Evolutionary conservation across 495 filamentous ascomycete species (phyloP).

Genomic region (Tuber melanosporum): DNA sequence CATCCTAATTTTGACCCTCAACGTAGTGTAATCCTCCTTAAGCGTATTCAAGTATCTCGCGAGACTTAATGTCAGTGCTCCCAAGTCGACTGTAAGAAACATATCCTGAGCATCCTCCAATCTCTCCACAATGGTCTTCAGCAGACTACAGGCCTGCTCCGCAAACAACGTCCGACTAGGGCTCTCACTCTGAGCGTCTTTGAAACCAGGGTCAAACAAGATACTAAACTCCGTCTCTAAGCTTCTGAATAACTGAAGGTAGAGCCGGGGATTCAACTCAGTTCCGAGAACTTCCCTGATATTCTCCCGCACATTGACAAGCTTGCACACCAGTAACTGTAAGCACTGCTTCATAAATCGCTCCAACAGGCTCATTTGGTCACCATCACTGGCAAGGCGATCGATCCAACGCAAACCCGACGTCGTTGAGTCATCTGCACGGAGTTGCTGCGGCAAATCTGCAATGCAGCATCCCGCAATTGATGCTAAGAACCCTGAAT

Average conservation of each 20-base stretch:
- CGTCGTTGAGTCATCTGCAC: conserved; percentile 52
- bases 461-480: conserved; percentile 62
- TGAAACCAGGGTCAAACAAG: conserved; percentile 45
- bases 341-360: conserved; percentile 57
- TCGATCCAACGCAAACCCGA: conserved; percentile 59
- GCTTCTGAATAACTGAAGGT: conserved; percentile 55
- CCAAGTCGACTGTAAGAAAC: conserved; percentile 55
- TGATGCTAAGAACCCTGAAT: conserved; percentile 60
- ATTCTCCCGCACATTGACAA: conserved; percentile 57
- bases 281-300: conserved; percentile 57
- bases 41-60: conserved; percentile 54
- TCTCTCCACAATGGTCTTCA: conserved; percentile 57
- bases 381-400: conserved; percentile 52
- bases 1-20: conserved; percentile 60
- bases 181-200: conserved; percentile 45
- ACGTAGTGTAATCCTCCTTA: conserved; percentile 48
- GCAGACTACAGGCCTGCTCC: conserved; percentile 56
- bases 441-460: conserved; percentile 44
- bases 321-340: conserved; percentile 56
- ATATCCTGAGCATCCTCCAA: conserved; percentile 55
- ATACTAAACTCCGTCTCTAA: conserved; percentile 56
- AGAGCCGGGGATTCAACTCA: conserved; percentile 55
- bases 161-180: conserved; percentile 53
- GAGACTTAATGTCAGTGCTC: conserved; percentile 54
- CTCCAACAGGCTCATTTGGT: conserved; percentile 54